Evolutionary conservation across 768 basidiomycete species (phyloP).

Genomic region (Pleurotus tuoliensis): DNA sequence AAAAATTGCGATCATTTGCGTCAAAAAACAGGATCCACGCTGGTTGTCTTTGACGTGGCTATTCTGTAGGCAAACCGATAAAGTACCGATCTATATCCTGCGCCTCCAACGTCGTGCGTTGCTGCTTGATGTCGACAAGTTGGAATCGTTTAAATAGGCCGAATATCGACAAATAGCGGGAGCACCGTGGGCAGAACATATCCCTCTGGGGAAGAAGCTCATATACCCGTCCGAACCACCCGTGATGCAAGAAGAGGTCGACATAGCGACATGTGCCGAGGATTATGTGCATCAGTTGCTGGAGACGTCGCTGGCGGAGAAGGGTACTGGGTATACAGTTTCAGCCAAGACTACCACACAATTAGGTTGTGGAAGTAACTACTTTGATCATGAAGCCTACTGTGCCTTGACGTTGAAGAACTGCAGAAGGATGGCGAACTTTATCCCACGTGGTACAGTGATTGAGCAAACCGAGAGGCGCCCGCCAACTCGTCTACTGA

Average conservation of each 20-base stretch:
- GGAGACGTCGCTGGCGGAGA: too few relatives aligned
- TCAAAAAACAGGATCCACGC: neutral
- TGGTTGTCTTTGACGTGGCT: conserved; percentile 4
- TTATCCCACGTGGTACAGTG: too few relatives aligned
- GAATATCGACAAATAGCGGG: neutral
- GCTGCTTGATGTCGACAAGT: neutral
- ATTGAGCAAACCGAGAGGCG: too few relatives aligned
- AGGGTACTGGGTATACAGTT: too few relatives aligned
- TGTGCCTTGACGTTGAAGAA: too few relatives aligned
- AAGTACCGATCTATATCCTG: conserved; percentile 7
- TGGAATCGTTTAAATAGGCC: neutral
- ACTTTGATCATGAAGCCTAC: too few relatives aligned
- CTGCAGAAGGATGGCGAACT: too few relatives aligned
- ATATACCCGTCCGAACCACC: neutral
- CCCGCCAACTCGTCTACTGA: too few relatives aligned
- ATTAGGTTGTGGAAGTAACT: too few relatives aligned
- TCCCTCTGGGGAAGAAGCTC: neutral
- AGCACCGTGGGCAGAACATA: neutral
- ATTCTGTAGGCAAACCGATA: neutral
- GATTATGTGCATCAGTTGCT: too few relatives aligned
- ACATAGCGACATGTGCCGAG: too few relatives aligned
- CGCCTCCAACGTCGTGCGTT: neutral
- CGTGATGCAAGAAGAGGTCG: neutral
- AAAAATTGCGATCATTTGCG: neutral
- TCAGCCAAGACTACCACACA: too few relatives aligned